Conservation (phyloP, 2,329 filamentous ascomycete species). For the Fusarium liriodendri region DNA sequence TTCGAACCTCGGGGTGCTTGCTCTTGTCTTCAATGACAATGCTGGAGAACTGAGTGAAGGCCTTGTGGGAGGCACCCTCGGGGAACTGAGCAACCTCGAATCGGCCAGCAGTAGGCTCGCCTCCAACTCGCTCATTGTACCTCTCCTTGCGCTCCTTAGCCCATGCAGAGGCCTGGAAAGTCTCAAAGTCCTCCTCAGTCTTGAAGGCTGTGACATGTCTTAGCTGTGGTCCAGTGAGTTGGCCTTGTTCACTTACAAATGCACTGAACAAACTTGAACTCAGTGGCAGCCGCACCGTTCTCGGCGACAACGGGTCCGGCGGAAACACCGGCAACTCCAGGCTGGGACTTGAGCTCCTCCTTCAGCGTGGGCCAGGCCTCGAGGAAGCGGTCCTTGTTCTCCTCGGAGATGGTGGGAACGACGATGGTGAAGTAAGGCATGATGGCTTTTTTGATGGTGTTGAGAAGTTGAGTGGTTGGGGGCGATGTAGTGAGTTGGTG, state of each 20-base stretch:
- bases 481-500: background rate
- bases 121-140: background rate
- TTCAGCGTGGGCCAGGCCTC: conserved; percentile 13
- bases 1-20: background rate
- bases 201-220: conserved; percentile 14
- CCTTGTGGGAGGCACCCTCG: background rate
- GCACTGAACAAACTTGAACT: conserved; percentile 23
- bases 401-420: conserved; percentile 12
- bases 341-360: conserved; percentile 19
- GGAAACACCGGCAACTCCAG: conserved; percentile 12
- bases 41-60: conserved; percentile 19
- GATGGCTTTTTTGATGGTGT: background rate
- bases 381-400: conserved; percentile 21
- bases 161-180: conserved; percentile 5
- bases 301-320: conserved; percentile 14
- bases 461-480: background rate
- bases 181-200: conserved; percentile 6
- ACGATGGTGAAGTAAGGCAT: conserved; percentile 27
- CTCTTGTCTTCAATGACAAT: conserved; percentile 7
- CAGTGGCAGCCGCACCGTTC: background rate
- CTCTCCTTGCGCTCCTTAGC: conserved; percentile 12
- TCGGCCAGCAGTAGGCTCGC: background rate
- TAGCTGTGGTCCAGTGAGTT: no score
- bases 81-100: conserved; percentile 21
- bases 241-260: background rate